Conservation (phyloP, 768 basidiomycete genomes). For the Psilocybe sp. region DNA sequence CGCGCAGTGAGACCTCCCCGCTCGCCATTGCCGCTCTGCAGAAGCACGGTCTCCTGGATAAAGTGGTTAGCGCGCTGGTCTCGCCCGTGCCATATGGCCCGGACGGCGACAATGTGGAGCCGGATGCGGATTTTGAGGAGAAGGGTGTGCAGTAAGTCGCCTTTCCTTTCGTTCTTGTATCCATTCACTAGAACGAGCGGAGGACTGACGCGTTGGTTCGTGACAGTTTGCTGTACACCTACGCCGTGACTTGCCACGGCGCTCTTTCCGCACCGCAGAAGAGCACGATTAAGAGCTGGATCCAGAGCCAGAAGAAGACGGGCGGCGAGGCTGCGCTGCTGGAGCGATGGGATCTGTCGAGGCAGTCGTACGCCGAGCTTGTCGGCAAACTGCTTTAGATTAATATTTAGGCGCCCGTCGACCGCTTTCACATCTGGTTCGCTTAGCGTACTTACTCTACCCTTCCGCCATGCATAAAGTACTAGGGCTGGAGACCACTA, state of each 20-base stretch:
- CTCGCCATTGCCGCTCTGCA: constrained; percentile 48
- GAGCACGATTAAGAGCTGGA: constrained; percentile 23
- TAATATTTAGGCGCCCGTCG: neutral
- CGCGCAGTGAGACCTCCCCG: constrained; percentile 47
- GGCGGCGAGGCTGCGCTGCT: constrained; percentile 16
- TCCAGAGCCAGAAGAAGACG: constrained; percentile 21
- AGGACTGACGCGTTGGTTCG: neutral
- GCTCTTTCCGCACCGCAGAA: constrained; percentile 25
- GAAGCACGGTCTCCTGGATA: constrained; percentile 42
- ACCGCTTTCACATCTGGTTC: too few relatives aligned
- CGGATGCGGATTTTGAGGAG: constrained; percentile 65
- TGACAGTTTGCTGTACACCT: constrained; percentile 51
- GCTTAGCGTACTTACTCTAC: too few relatives aligned
- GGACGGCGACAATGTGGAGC: constrained; percentile 59
- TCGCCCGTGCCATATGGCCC: constrained; percentile 60
- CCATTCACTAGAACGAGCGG: neutral
- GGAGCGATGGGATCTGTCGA: constrained; percentile 26
- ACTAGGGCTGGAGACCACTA: too few relatives aligned
- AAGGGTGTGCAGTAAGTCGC: constrained; percentile 50
- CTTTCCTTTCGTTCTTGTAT: neutral
- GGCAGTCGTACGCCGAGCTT: constrained; percentile 22
- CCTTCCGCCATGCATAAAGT: too few relatives aligned
- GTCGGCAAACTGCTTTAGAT: constrained; percentile 15
- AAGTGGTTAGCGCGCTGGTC: constrained; percentile 50
- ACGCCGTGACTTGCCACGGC: constrained; percentile 38